A percentile compares a stretch with the other conserved stretches of the same genome.
Evolutionary conservation across 1,139 yeast genomes (phyloP).

Genomic region (Sugiyamaella japonica): DNA sequence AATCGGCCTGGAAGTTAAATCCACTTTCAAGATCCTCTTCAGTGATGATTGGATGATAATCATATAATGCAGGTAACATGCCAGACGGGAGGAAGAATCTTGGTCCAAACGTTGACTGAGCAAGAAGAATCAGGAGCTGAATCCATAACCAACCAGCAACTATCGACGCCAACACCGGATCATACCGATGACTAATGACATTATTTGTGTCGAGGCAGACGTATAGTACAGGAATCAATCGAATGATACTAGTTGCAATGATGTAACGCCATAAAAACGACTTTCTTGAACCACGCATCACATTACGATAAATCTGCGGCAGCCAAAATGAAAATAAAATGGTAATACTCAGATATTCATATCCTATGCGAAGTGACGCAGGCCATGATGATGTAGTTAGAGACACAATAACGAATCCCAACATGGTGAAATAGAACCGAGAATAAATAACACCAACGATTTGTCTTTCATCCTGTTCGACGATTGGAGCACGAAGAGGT

Average conservation of each 20-base stretch:
- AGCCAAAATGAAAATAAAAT: slow-evolving; percentile 75
- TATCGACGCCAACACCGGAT: slow-evolving; percentile 49
- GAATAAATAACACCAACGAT: slow-evolving; percentile 62
- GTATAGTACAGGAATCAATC: slow-evolving; percentile 67
- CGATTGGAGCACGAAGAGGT: slow-evolving; percentile 18
- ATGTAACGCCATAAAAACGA: slow-evolving; percentile 73
- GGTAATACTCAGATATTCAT: slow-evolving; percentile 58
- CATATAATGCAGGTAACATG: slow-evolving; percentile 74
- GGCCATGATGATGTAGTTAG: slow-evolving; percentile 69
- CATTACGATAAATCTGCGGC: slow-evolving; percentile 86
- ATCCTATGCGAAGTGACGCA: slow-evolving; percentile 50
- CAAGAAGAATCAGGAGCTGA: slow-evolving; percentile 56
- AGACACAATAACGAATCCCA: slow-evolving; percentile 60
- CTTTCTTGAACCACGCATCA: slow-evolving; percentile 63
- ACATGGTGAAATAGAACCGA: slow-evolving; percentile 58
- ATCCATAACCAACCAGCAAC: slow-evolving; percentile 54
- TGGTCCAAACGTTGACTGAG: slow-evolving; percentile 72
- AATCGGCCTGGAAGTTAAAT: slow-evolving; percentile 32
- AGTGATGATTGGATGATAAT: slow-evolving; percentile 69
- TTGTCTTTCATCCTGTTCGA: slow-evolving; percentile 53
- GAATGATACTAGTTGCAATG: slow-evolving; percentile 59
- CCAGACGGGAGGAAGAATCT: slow-evolving; percentile 79
- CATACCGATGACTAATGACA: slow-evolving; percentile 59
- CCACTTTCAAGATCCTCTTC: slow-evolving; percentile 65
- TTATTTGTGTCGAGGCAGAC: slow-evolving; percentile 47